Percentiles rank a stretch among this genome's conserved stretches.
These are phyloP conservation scores for Alloascoidea hylecoeti DNA, from an alignment of 805 yeast genomes.

Conservation along the genomic window DNA sequence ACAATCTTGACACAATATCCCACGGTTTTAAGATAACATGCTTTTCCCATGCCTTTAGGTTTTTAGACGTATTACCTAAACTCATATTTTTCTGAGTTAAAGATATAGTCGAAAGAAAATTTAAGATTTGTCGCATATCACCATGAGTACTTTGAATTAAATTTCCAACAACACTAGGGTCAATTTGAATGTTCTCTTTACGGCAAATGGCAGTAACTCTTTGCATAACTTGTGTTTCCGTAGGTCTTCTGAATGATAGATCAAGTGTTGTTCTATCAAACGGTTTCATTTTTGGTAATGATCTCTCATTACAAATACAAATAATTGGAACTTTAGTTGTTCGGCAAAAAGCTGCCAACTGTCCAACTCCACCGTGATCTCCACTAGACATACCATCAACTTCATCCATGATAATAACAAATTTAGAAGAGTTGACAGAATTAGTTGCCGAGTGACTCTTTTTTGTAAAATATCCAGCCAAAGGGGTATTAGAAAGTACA, in stretches of 20 bases:
- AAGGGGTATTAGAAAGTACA: constrained; percentile 68
- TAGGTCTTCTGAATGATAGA: constrained; percentile 80
- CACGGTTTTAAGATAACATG: constrained; percentile 86
- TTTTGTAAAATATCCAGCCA: constrained; percentile 56
- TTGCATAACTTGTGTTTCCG: constrained; percentile 65
- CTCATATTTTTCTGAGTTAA: constrained; percentile 54
- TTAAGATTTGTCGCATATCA: constrained; percentile 91
- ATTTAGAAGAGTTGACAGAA: constrained; percentile 31
- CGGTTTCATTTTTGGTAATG: constrained; percentile 90
- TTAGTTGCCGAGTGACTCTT: constrained; percentile 12
- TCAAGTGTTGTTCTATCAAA: constrained; percentile 77
- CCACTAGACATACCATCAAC: constrained; percentile 99
- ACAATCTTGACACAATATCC: constrained; percentile 63
- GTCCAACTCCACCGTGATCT: constrained; percentile 97
- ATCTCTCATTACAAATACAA: constrained; percentile 84
- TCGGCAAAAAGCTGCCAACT: constrained; percentile 74
- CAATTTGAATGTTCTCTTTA: constrained; percentile 69
- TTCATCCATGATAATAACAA: constrained; percentile 93
- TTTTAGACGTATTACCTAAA: constrained; percentile 44
- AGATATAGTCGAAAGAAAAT: constrained; percentile 73
- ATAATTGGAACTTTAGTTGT: constrained; percentile 84
- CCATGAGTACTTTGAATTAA: constrained; percentile 75
- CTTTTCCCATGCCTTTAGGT: constrained; percentile 71
- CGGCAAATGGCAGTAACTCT: constrained; percentile 84
- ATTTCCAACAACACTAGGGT: constrained; percentile 69